A percentile compares a stretch with the other conserved stretches of the same genome.
Evolutionary conservation across 805 yeast genomes (phyloP).

Genomic region (Candida montana): DNA sequence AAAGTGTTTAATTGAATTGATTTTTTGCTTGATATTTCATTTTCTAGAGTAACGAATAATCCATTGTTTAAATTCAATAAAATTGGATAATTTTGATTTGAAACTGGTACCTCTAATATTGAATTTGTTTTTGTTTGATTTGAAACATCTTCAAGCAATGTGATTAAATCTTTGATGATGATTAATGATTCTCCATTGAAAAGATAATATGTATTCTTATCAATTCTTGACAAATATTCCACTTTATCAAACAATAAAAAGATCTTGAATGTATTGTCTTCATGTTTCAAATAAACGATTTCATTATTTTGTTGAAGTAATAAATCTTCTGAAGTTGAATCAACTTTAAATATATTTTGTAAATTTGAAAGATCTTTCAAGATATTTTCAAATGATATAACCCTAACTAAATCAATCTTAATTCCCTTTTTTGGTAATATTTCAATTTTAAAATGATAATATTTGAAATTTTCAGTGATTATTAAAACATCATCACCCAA

Average conservation of each 20-base stretch:
- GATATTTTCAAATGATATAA: conserved; percentile 15
- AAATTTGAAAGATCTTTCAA: conserved; percentile 7
- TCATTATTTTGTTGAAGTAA: conserved; percentile 23
- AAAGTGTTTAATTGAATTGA: conserved; percentile 30
- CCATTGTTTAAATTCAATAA: conserved; percentile 25
- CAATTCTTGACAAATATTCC: conserved; percentile 23
- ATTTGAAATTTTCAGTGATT: conserved; percentile 13
- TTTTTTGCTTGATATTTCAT: conserved; percentile 25
- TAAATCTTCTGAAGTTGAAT: conserved; percentile 16
- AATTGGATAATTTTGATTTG: conserved; percentile 24
- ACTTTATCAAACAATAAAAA: conserved; percentile 21
- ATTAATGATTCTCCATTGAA: conserved; percentile 36
- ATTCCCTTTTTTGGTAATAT: conserved; percentile 10
- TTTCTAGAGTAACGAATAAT: conserved; percentile 39
- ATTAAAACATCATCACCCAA: conserved; percentile 20
- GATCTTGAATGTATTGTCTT: conserved; percentile 8
- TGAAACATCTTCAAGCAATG: conserved; percentile 1
- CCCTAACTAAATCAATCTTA: conserved; percentile 19
- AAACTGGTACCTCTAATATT: conserved; percentile 25
- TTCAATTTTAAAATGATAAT: conserved; percentile 22
- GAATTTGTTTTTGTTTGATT: conserved; percentile 8
- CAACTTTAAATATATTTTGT: conserved; percentile 14
- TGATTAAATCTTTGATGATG: conserved; percentile 14
- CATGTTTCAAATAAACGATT: conserved; percentile 16
- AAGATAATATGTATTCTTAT: conserved; percentile 26